phyloP scores from a whole-genome alignment of 2,329 filamentous ascomycete species.

The Colletotrichum sp. region DNA sequence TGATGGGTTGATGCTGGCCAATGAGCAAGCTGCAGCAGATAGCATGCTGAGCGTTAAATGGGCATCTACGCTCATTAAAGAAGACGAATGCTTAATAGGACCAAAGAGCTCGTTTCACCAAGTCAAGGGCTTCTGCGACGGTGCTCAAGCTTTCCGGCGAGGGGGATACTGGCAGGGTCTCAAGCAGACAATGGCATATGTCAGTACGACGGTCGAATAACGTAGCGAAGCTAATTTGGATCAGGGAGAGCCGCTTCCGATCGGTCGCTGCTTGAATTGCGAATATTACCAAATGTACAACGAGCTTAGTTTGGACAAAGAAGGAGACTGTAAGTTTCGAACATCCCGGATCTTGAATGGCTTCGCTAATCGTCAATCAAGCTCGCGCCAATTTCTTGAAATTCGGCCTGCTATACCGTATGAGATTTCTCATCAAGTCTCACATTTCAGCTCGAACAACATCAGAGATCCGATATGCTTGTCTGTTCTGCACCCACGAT shows the following conservation, averaged over 20 bases:
- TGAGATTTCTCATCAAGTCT: conserved; percentile 47
- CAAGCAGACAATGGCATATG: conserved; percentile 27
- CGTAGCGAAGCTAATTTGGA: not conserved
- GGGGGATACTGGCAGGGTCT: conserved; percentile 41
- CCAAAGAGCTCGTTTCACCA: conserved; percentile 38
- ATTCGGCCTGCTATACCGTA: conserved; percentile 40
- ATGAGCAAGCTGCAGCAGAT: not conserved
- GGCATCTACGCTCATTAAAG: not conserved
- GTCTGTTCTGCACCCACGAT: conserved; percentile 42
- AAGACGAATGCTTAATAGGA: conserved; percentile 28
- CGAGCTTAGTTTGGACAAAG: conserved; percentile 34
- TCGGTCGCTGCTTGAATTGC: conserved; percentile 28
- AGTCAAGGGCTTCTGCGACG: conserved; percentile 42
- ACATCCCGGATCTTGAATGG: rapidly evolving
- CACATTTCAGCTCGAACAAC: conserved; percentile 37
- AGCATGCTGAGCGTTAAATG: not conserved
- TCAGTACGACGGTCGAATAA: conserved; percentile 5
- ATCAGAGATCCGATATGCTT: conserved; percentile 42
- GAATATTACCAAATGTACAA: conserved; percentile 30
- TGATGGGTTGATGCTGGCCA: conserved; percentile 18
- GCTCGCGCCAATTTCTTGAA: conserved; percentile 37
- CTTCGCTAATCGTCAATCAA: conserved; percentile 10
- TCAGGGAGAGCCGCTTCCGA: conserved; percentile 23
- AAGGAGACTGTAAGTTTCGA: conserved; percentile 27
- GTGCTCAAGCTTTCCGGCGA: conserved; percentile 39